phyloP scores from a whole-genome alignment of 768 basidiomycete genomes.

The Obba rivulosa region DNA sequence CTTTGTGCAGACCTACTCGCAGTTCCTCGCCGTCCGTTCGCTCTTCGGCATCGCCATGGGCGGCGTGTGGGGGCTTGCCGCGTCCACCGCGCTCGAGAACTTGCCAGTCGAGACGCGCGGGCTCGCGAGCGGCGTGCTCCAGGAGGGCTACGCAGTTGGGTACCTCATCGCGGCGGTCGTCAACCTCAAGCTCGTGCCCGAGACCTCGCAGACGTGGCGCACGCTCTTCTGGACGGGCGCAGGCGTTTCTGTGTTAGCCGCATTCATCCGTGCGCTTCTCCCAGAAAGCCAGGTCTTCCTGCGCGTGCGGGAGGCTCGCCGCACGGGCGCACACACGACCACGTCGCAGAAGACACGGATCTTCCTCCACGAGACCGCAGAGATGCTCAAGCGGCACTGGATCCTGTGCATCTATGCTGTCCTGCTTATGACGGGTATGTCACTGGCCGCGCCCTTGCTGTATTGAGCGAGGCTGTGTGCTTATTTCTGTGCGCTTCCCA shows the following conservation, averaged over 20 bases:
- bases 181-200: constrained; percentile 59
- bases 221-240: constrained; percentile 77
- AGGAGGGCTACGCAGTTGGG: constrained; percentile 86
- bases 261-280: constrained; percentile 53
- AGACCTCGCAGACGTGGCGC: constrained; percentile 48
- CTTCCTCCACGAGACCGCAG: constrained; percentile 67
- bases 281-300: constrained; percentile 81
- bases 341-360: constrained; percentile 51
- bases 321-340: constrained; percentile 29
- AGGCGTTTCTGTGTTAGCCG: constrained; percentile 67
- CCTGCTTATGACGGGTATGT: constrained; percentile 63
- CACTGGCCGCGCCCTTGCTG: neutral
- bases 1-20: constrained; percentile 68
- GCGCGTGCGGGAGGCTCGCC: constrained; percentile 52
- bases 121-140: constrained; percentile 76
- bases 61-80: constrained; percentile 82
- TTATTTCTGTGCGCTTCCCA: constrained; percentile 5
- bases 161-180: constrained; percentile 82
- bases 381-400: constrained; percentile 84
- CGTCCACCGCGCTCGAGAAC: constrained; percentile 83
- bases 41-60: constrained; percentile 90
- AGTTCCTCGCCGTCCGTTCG: constrained; percentile 79
- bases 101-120: constrained; percentile 85
- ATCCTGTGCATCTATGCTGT: constrained; percentile 77
- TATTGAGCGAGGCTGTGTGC: neutral